Conservation (phyloP, 441 rosid genomes). For the Mallotus repandus region DNA sequence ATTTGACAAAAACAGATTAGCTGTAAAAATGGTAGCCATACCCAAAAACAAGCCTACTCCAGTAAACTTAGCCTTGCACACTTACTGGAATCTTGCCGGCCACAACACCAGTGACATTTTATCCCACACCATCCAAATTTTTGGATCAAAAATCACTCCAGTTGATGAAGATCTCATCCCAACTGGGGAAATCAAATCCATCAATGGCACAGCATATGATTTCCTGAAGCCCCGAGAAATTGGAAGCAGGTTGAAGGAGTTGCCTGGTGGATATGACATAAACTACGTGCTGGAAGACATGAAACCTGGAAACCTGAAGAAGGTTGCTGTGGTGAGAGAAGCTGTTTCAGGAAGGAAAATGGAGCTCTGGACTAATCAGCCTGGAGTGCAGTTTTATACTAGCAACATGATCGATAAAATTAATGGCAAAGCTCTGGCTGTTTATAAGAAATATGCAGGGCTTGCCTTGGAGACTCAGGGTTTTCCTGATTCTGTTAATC, state of each 20-base stretch:
- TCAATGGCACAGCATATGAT: constrained; percentile 57
- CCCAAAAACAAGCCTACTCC: constrained; percentile 67
- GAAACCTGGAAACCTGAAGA: constrained; percentile 37
- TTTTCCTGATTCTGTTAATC: constrained; percentile 56
- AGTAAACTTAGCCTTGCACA: constrained; percentile 67
- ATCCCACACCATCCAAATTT: constrained; percentile 53
- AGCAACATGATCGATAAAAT: constrained; percentile 47
- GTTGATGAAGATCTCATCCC: constrained; percentile 71
- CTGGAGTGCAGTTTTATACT: constrained; percentile 75
- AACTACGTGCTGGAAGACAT: constrained; percentile 51
- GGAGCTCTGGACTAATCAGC: constrained; percentile 70
- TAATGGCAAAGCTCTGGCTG: constrained; percentile 47
- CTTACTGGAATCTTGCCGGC: constrained; percentile 75
- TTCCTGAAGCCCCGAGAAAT: constrained; percentile 47
- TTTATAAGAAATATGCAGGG: constrained; percentile 48
- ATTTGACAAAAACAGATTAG: constrained; percentile 46
- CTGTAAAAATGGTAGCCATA: constrained; percentile 52
- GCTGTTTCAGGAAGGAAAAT: constrained; percentile 55
- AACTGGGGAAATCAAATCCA: constrained; percentile 44
- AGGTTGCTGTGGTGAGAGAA: constrained; percentile 51
- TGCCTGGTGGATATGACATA: constrained; percentile 66
- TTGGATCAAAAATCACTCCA: constrained; percentile 53
- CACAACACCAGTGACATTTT: constrained; percentile 62
- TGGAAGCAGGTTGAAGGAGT: constrained; percentile 41
- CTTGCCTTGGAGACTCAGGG: constrained; percentile 77